Conservation (phyloP, 805 yeast species). For the Ogataea kodamae region DNA sequence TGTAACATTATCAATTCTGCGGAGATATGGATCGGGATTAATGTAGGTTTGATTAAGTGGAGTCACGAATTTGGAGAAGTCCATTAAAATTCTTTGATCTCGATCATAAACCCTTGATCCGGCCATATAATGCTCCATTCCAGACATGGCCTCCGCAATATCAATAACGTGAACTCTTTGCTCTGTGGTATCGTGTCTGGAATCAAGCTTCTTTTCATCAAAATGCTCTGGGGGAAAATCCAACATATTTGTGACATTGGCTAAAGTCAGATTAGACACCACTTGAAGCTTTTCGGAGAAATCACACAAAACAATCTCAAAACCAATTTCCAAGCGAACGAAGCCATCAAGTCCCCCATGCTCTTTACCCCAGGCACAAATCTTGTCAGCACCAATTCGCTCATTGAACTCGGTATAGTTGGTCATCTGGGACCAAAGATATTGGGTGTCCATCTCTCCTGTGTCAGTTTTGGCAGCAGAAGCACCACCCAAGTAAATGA, state of each 20-base stretch:
- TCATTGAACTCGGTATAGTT: conserved; percentile 38
- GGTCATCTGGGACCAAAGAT: conserved; percentile 36
- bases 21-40: conserved; percentile 44
- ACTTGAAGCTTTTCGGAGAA: conserved; percentile 47
- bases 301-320: conserved; percentile 59
- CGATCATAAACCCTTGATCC: conserved; percentile 47
- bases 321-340: conserved; percentile 57
- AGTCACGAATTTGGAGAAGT: conserved; percentile 51
- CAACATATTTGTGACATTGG: conserved; percentile 35
- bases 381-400: conserved; percentile 42
- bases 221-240: conserved; percentile 35
- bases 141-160: conserved; percentile 30
- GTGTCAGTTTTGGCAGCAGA: conserved; percentile 57
- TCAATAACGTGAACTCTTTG: conserved; percentile 27
- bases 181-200: conserved; percentile 9
- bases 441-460: conserved; percentile 63
- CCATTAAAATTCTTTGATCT: conserved; percentile 47
- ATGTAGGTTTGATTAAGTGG: conserved; percentile 50
- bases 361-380: conserved; percentile 54
- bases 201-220: neutral
- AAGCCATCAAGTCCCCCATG: conserved; percentile 51
- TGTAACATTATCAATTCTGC: conserved; percentile 38
- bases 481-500: conserved; percentile 61
- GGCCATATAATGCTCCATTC: conserved; percentile 44
- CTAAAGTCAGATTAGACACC: conserved; percentile 42